Evolutionary conservation across 2,329 filamentous ascomycete genomes (phyloP).

Genomic region (Penicillium sp.): DNA sequence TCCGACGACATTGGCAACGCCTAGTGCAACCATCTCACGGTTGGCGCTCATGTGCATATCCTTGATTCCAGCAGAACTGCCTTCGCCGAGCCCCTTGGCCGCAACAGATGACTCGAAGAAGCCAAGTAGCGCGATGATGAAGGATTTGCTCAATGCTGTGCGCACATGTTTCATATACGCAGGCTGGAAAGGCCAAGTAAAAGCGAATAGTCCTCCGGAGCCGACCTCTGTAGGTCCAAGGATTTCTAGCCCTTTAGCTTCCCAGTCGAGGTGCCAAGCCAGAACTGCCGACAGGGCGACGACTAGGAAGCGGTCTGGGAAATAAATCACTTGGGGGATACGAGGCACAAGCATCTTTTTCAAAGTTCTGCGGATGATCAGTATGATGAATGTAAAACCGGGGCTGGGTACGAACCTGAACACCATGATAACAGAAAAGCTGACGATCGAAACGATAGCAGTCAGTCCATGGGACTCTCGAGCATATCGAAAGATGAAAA

Average conservation of each 20-base stretch:
- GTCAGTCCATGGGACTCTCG: conserved; percentile 64
- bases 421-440: conserved; percentile 84
- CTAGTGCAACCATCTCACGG: conserved; percentile 82
- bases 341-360: conserved; percentile 73
- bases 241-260: conserved; percentile 68
- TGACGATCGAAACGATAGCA: conserved; percentile 63
- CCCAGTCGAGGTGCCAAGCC: conserved; percentile 68
- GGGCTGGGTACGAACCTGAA: conserved; percentile 52
- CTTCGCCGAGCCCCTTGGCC: conserved; percentile 71
- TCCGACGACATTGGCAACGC: conserved; percentile 80
- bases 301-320: conserved; percentile 84
- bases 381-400: neutral
- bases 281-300: conserved; percentile 77
- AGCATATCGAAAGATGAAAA: conserved; percentile 64
- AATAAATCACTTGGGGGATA: conserved; percentile 71
- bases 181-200: conserved; percentile 75
- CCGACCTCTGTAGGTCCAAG: conserved; percentile 71
- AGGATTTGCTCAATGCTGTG: conserved; percentile 79
- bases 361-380: conserved; percentile 51
- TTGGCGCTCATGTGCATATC: conserved; percentile 81
- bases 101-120: conserved; percentile 98
- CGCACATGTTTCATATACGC: conserved; percentile 72
- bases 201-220: conserved; percentile 62
- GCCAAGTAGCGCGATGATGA: conserved; percentile 87
- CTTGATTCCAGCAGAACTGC: conserved; percentile 57